Base-by-base conservation (phyloP, 2,329 filamentous ascomycete genomes). In the Botryotinia narcissicola region DNA sequence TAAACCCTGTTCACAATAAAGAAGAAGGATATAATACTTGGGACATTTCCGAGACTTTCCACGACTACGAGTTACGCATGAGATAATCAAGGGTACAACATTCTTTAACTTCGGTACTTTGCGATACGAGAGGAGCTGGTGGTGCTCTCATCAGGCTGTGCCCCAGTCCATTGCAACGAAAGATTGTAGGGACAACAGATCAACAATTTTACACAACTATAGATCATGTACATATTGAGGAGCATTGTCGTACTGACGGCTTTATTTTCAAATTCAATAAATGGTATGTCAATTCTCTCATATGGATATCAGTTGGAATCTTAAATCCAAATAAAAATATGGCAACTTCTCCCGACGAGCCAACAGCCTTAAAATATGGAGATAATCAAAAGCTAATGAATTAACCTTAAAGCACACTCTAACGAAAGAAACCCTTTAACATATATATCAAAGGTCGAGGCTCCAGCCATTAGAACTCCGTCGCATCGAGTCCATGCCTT, bases 401-500 rank as follows among this genome's bases (percentile, higher is more conserved):
- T 69, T 32, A 72, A 69, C 73, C 70, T 71, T 63, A 71, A 82
- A 89, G 92, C 90, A 76, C 88, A 92, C 81, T 97, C 94, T 0
- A 86, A 88, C 68, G 87, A 90, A 76, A 89, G 95, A 78, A 93
- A 93, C 79, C 93, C 94, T 46, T 86, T 99, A 75, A 89, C 87
- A 77, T 90, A 92, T 80, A 85, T 98, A 68, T 90, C 91, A 20
- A 85, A 90, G 64, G 84, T 98, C 76, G 90, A 95, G 75, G 88
- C 94, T 80, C 88, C 92, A 46, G 87, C 89, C 74, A 92, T 99
- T 76, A 89, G 93, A 79, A 93, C 94, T 0, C 90, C 91, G 25
- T 92, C 92, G 63, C 90, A 93, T 81, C 90, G 92, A 74, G 89
- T 97, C 64, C 91, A 96, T 80, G 91, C 94, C 67, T 85, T 92